Evolutionary conservation across 768 basidiomycete genomes (phyloP).

Genomic region (Termitomyces sp.): DNA sequence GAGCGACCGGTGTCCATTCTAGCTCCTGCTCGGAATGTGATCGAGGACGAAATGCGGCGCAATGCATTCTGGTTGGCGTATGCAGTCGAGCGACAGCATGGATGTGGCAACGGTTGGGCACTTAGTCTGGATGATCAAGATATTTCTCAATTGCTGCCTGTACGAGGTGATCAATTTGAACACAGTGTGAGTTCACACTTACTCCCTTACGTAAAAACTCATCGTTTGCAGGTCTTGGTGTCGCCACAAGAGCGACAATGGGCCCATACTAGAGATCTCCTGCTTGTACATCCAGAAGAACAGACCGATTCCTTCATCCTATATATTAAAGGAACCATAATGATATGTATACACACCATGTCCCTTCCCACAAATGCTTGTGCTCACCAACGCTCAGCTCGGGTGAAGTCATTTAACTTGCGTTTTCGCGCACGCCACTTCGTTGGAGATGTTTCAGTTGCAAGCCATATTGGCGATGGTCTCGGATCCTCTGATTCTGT

Average conservation of each 20-base stretch:
- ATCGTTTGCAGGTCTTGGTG: conserved; percentile 37
- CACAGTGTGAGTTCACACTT: conserved; percentile 45
- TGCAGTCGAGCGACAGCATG: conserved; percentile 61
- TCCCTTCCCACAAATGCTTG: background rate
- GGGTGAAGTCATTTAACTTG: conserved; percentile 60
- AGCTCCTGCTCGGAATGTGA: conserved; percentile 51
- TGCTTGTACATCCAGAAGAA: conserved; percentile 56
- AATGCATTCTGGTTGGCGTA: conserved; percentile 77
- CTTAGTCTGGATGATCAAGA: conserved; percentile 70
- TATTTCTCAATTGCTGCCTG: conserved; percentile 66
- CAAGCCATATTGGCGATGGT: conserved; percentile 34
- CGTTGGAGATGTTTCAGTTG: conserved; percentile 51
- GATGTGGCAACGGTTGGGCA: conserved; percentile 70
- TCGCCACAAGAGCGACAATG: conserved; percentile 57
- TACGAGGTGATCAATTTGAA: conserved; percentile 57
- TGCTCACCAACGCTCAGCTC: conserved; percentile 23
- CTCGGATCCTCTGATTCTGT: conserved; percentile 40
- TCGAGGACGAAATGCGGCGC: conserved; percentile 69
- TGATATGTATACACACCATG: conserved; percentile 44
- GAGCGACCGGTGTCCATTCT: conserved; percentile 57
- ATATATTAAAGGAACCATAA: conserved; percentile 64
- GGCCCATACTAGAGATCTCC: conserved; percentile 58
- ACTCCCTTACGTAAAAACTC: background rate
- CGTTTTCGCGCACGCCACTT: conserved; percentile 62
- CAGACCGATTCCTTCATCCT: conserved; percentile 70